phyloP scores from a whole-genome alignment of 2,329 filamentous ascomycete species.

The Claviceps sp. region DNA sequence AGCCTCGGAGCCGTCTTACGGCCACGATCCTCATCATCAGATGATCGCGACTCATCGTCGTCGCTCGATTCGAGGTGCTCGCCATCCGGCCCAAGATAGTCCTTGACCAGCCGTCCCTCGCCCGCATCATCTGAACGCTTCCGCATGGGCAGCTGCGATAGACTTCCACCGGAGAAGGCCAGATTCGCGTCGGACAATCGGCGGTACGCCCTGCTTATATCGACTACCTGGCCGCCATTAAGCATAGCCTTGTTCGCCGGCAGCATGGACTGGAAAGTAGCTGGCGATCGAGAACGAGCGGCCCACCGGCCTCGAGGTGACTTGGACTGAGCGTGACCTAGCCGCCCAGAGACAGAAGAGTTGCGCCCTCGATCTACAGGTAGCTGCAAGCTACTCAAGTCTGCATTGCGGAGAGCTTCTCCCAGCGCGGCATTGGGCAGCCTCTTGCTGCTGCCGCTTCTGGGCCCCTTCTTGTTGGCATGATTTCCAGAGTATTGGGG shows the following conservation, averaged over 20 bases:
- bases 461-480: conserved; percentile 22
- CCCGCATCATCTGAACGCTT: conserved; percentile 32
- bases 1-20: conserved; percentile 40
- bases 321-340: conserved; percentile 31
- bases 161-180: conserved; percentile 45
- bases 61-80: conserved; percentile 57
- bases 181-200: conserved; percentile 60
- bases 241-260: conserved; percentile 32
- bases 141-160: conserved; percentile 47
- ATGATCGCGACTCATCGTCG: conserved; percentile 49
- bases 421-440: conserved; percentile 29
- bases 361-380: conserved; percentile 31
- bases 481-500: conserved; percentile 3
- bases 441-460: conserved; percentile 16
- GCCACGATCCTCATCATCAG: conserved; percentile 56
- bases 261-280: conserved; percentile 14
- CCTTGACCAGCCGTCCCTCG: conserved; percentile 50
- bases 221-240: conserved; percentile 47
- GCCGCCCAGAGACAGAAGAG: conserved; percentile 23
- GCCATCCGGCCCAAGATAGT: conserved; percentile 51
- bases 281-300: conserved; percentile 25
- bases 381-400: conserved; percentile 35
- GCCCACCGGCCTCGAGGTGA: conserved; percentile 37
- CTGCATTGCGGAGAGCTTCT: conserved; percentile 39
- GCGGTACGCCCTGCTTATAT: conserved; percentile 57